A percentile compares a stretch with the other conserved stretches of the same genome.
Evolutionary conservation across 495 filamentous ascomycete species (phyloP).

Genomic region (Xylaria castorea): DNA sequence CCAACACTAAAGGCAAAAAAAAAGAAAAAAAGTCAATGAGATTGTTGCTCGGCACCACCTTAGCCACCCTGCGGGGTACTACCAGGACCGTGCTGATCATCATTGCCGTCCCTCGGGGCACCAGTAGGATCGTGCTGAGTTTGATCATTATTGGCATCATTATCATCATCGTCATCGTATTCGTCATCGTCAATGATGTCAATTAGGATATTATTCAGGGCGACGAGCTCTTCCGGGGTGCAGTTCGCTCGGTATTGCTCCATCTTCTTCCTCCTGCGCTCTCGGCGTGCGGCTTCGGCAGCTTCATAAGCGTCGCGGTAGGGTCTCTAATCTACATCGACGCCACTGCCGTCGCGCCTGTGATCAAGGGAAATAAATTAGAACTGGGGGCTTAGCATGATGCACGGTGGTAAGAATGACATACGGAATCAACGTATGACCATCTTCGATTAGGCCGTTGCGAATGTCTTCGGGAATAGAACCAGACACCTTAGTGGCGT

Average conservation of each 20-base stretch:
- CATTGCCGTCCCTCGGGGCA: not conserved
- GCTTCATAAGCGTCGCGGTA: not conserved
- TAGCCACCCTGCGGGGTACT: not conserved
- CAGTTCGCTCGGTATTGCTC: not conserved
- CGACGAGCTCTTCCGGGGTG: not conserved
- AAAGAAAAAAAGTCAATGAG: not conserved
- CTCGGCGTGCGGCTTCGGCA: not conserved
- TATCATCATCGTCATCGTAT: not conserved
- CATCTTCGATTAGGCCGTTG: constrained; percentile 68
- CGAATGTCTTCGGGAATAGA: constrained; percentile 68
- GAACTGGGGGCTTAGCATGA: not conserved
- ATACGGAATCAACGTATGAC: constrained; percentile 71
- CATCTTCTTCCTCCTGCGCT: constrained; percentile 27
- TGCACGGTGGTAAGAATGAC: constrained; percentile 31
- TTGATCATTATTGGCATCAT: not conserved
- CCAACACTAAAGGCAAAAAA: not conserved
- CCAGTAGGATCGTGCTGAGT: not conserved
- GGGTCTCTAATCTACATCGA: constrained; percentile 50
- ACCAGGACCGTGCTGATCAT: not conserved
- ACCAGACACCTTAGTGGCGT: constrained; percentile 92
- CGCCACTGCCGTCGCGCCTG: constrained; percentile 62
- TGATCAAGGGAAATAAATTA: constrained; percentile 13
- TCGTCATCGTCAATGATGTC: not conserved
- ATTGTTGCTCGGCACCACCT: not conserved
- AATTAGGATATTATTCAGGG: not conserved